Evolutionary conservation across 768 basidiomycete genomes (phyloP).

Genomic region (Naganishia vishniacii): DNA sequence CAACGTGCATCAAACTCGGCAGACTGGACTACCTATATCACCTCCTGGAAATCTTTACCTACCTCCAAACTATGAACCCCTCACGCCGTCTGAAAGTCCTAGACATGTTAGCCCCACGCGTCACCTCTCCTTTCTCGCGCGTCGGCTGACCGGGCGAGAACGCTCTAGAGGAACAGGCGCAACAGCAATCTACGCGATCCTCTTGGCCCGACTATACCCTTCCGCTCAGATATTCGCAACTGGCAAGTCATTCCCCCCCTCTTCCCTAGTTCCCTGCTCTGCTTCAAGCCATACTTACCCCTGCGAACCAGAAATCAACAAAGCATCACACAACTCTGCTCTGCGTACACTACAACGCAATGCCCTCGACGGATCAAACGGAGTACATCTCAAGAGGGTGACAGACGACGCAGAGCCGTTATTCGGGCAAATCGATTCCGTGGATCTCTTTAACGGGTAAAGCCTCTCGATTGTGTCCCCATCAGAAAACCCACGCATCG

Average conservation of each 20-base stretch:
- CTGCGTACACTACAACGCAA: conserved; percentile 59
- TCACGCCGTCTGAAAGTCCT: conserved; percentile 52
- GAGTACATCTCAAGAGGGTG: neutral
- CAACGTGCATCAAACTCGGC: neutral
- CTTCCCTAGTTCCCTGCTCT: neutral
- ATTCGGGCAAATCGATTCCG: neutral
- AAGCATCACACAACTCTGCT: conserved; percentile 58
- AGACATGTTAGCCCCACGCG: conserved; percentile 65
- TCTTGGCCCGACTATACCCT: conserved; percentile 58
- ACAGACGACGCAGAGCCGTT: neutral
- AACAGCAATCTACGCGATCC: conserved; percentile 79
- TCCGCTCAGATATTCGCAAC: conserved; percentile 64
- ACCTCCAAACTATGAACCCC: conserved; percentile 31
- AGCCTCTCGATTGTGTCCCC: too few relatives aligned
- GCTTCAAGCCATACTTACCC: neutral
- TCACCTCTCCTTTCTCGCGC: neutral
- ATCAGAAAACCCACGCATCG: too few relatives aligned
- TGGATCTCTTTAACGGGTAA: neutral
- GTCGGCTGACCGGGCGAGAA: too few relatives aligned
- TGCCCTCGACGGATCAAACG: conserved; percentile 49
- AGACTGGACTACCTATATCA: conserved; percentile 77
- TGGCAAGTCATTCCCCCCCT: conserved; percentile 52
- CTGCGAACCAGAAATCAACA: conserved; percentile 63
- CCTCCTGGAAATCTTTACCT: conserved; percentile 40
- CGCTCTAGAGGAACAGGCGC: conserved; percentile 74